These are phyloP conservation scores for Forsythia suspensa DNA, from an alignment of 257 asterid genomes.

Conservation along the genomic window DNA sequence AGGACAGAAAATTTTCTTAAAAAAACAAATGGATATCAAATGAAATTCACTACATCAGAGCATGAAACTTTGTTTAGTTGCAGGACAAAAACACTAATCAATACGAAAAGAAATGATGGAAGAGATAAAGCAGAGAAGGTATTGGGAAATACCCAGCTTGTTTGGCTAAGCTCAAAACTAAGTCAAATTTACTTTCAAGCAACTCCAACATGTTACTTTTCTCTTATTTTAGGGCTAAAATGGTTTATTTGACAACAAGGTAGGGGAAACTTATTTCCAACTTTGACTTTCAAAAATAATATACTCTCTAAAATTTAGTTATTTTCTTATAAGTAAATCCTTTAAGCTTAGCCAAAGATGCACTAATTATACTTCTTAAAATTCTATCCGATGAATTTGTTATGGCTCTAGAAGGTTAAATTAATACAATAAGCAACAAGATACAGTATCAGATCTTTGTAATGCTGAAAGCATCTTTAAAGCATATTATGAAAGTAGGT, in stretches of 20 bases:
- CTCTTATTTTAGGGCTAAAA: not conserved
- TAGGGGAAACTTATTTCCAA: not conserved
- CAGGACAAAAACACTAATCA: not conserved
- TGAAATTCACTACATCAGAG: too few species aligned
- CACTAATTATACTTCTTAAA: not conserved
- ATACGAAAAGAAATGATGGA: not conserved
- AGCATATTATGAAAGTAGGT: not conserved
- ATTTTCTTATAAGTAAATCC: not conserved
- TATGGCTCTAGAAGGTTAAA: conserved; percentile 1
- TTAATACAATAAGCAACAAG: not conserved
- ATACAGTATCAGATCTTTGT: not conserved
- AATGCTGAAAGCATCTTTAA: not conserved
- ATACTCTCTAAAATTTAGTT: not conserved
- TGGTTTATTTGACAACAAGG: not conserved
- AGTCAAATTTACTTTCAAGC: not conserved
- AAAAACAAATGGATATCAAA: too few species aligned
- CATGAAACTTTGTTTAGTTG: not conserved
- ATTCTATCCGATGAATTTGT: not conserved
- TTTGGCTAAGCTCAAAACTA: not conserved
- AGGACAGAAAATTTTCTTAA: not conserved
- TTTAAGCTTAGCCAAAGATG: not conserved
- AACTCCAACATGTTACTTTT: not conserved
- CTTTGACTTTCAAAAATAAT: not conserved
- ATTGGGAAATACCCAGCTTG: not conserved
- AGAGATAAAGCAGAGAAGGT: not conserved